Conservation (phyloP, 768 basidiomycete species). For the Panellus pusillus region DNA sequence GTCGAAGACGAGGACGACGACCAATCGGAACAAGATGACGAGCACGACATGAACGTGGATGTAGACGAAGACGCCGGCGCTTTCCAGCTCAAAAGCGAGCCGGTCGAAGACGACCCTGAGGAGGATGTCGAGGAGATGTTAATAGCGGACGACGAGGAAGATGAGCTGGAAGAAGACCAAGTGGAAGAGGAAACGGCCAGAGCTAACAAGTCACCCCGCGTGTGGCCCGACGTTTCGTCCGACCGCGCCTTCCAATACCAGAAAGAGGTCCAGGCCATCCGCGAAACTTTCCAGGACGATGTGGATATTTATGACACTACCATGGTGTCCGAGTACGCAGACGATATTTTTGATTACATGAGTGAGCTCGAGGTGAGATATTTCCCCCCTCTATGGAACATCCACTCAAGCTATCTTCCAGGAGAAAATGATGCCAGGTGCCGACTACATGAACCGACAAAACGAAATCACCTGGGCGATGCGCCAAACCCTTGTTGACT, state of each 20-base stretch:
- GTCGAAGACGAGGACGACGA: slow-evolving; percentile 38
- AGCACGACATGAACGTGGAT: slow-evolving; percentile 57
- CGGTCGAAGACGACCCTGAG: slow-evolving; percentile 37
- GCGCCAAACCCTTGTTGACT: slow-evolving; percentile 96
- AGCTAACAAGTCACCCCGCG: slow-evolving; percentile 43
- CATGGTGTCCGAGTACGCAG: slow-evolving; percentile 99
- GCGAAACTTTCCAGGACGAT: slow-evolving; percentile 70
- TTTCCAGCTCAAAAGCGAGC: slow-evolving; percentile 49
- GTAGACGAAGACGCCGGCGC: slow-evolving; percentile 45
- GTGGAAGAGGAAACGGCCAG: slow-evolving; percentile 25
- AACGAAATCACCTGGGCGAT: slow-evolving; percentile 91
- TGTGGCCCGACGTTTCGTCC: slow-evolving; percentile 78
- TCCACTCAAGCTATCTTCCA: slow-evolving; percentile 34
- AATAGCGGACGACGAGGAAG: slow-evolving; percentile 50
- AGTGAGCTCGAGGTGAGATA: slow-evolving; percentile 78
- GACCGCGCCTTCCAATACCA: slow-evolving; percentile 57
- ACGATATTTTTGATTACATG: slow-evolving; percentile 99
- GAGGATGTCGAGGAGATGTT: slow-evolving; percentile 69
- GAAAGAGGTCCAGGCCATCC: slow-evolving; percentile 65
- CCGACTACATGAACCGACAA: slow-evolving; percentile 93
- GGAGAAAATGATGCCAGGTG: slow-evolving; percentile 87
- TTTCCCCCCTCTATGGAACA: background rate
- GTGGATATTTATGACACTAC: slow-evolving; percentile 77
- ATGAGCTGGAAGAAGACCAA: slow-evolving; percentile 32
- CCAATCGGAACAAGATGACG: slow-evolving; percentile 40